Base-by-base conservation (phyloP, 2,329 filamentous ascomycete genomes). In the Penicillium psychrosexuale region DNA sequence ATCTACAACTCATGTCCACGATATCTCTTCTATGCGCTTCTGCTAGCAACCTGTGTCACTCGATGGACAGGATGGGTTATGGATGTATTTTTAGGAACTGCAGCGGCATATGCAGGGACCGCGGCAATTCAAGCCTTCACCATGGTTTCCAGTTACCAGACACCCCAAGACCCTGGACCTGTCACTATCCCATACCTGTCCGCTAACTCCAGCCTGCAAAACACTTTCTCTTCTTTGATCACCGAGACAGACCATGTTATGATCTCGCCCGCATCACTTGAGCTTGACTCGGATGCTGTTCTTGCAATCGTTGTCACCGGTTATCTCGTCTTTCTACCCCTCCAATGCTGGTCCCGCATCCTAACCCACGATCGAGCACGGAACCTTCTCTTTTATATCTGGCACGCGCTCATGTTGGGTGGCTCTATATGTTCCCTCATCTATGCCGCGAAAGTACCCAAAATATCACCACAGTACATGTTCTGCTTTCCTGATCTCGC, bases 261-360 rank as follows among this genome's bases (percentile, higher is more conserved):
- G 8, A n/a, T 72, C 12, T 61, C 61, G n/a, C 69, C 69, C 0
- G 68, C 59, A 6, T 62, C 69, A 3, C 43, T 69, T 6, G 69
- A 72, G 33, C 59, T 72, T 2, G 69, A 72, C 34, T 61, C 62
- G 3, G 69, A 72, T 53, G 69, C 69, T 5, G 64, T 72, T 8
- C 60, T 68, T n/a, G 68, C 67, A 5, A 66, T 72, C 6, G 69
- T 72, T 4, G 60, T 72, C 22, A 71, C 69, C 1, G 68, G 66
- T 2, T 72, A 72, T 45, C 66, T 72, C 5, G 64, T 71, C 15
- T 70, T 72, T 36, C 54, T 72, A 4, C 69, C 69, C 2, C 47
- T 72, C 12, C 69, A 72, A 52, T 68, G 64, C 31, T 72, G 68
- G 69, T 72, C 69, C 2, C 63, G 67, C 3, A 56, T 65, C 5